phyloP scores from a whole-genome alignment of 495 filamentous ascomycete genomes.

The Schizothecium vesticola region DNA sequence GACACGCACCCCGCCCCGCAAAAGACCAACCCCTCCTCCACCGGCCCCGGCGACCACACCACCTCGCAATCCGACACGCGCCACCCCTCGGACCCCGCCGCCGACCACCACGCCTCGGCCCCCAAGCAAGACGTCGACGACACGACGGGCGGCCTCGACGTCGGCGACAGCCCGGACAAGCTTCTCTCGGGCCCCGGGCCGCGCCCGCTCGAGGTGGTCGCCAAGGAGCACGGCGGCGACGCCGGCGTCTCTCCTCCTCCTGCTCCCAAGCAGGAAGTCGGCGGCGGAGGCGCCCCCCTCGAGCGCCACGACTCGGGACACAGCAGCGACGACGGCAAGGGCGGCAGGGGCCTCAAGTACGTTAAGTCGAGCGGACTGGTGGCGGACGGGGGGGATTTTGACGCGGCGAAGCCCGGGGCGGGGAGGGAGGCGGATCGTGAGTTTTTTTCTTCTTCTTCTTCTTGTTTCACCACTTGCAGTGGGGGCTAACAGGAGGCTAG shows the following conservation, averaged over 20 bases:
- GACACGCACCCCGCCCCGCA: conserved; percentile 32
- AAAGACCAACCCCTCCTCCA: conserved; percentile 32
- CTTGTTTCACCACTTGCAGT: background rate
- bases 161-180: conserved; percentile 29
- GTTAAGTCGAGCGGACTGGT: conserved; percentile 49
- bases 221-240: conserved; percentile 39
- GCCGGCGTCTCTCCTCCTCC: conserved; percentile 16
- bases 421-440: conserved; percentile 61
- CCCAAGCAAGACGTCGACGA: conserved; percentile 30
- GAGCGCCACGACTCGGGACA: background rate
- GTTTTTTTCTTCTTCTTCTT: conserved; percentile 25
- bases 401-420: conserved; percentile 57
- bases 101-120: conserved; percentile 21
- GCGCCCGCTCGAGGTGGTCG: conserved; percentile 35
- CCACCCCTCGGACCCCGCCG: conserved; percentile 28
- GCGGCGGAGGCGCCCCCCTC: background rate
- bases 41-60: conserved; percentile 30
- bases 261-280: background rate
- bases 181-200: conserved; percentile 38
- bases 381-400: conserved; percentile 63
- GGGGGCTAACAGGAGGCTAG: conserved; percentile 15
- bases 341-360: conserved; percentile 31
- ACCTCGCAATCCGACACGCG: conserved; percentile 36
- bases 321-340: background rate
- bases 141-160: conserved; percentile 18